A percentile compares a stretch with the other conserved stretches of the same genome.
These are phyloP conservation scores for Athelia sp. DNA, from an alignment of 1,284 basidiomycete species.

Conservation along the genomic window DNA sequence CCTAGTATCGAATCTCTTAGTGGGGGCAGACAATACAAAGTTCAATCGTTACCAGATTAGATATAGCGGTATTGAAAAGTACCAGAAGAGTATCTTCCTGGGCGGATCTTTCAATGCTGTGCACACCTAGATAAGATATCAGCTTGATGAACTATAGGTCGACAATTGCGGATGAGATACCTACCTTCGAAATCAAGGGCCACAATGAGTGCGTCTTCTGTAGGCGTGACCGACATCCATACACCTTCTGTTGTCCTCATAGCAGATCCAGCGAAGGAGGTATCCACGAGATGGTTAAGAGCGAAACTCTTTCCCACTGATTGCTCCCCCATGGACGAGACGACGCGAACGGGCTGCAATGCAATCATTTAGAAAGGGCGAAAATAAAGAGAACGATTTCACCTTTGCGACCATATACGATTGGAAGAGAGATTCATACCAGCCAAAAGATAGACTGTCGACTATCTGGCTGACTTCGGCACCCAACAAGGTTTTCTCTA, in stretches of 20 bases:
- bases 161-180: not conserved
- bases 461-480: constrained; percentile 56
- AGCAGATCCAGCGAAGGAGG: constrained; percentile 62
- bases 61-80: constrained; percentile 60
- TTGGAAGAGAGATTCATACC: constrained; percentile 62
- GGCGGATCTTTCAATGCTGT: constrained; percentile 57
- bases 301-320: constrained; percentile 61
- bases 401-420: constrained; percentile 59
- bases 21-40: constrained; percentile 3
- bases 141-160: not conserved
- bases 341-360: constrained; percentile 52
- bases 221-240: constrained; percentile 66
- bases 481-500: constrained; percentile 50
- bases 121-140: constrained; percentile 41
- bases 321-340: constrained; percentile 67
- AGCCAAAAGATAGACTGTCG: constrained; percentile 52
- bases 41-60: constrained; percentile 60
- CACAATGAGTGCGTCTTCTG: constrained; percentile 47
- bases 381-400: not conserved
- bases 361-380: constrained; percentile 1
- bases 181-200: constrained; percentile 61
- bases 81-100: constrained; percentile 63
- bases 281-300: constrained; percentile 58
- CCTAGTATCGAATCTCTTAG: constrained; percentile 25
- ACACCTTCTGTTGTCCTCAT: constrained; percentile 65